phyloP scores from a whole-genome alignment of 305 asterid genomes.

The Solanum hybrid region DNA sequence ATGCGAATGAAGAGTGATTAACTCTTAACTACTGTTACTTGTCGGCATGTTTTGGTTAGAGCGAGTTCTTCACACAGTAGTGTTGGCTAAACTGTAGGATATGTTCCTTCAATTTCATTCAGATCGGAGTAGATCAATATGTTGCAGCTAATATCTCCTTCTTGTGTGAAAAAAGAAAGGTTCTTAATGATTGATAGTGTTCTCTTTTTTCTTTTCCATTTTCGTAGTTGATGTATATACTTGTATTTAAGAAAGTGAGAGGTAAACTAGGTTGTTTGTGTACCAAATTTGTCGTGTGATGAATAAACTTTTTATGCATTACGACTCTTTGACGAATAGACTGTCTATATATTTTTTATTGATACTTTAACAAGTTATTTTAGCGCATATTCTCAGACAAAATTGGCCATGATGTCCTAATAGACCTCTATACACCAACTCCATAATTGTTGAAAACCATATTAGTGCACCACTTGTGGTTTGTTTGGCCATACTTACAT shows the following conservation, averaged over 20 bases:
- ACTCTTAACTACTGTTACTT: neutral
- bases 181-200: slow-evolving; percentile 1
- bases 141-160: neutral
- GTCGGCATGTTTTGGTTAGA: neutral
- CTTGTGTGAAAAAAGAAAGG: slow-evolving; percentile 4
- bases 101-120: neutral
- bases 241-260: slow-evolving; percentile 24
- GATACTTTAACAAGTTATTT: no score
- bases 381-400: no score
- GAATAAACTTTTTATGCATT: slow-evolving; percentile 18
- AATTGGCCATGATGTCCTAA: no score
- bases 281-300: slow-evolving; percentile 18
- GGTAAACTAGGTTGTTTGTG: slow-evolving; percentile 15
- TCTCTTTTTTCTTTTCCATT: slow-evolving; percentile 5
- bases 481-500: no score
- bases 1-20: no score
- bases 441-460: no score
- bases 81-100: neutral
- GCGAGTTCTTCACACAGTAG: neutral
- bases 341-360: no score
- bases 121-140: neutral
- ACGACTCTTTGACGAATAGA: no score
- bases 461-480: no score
- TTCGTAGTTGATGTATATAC: slow-evolving; percentile 30
- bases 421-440: no score